Percentiles rank a stretch among this genome's conserved stretches.
Evolutionary conservation across 1,284 basidiomycete species (phyloP).

Genomic region (Cystobasidium slooffiae): DNA sequence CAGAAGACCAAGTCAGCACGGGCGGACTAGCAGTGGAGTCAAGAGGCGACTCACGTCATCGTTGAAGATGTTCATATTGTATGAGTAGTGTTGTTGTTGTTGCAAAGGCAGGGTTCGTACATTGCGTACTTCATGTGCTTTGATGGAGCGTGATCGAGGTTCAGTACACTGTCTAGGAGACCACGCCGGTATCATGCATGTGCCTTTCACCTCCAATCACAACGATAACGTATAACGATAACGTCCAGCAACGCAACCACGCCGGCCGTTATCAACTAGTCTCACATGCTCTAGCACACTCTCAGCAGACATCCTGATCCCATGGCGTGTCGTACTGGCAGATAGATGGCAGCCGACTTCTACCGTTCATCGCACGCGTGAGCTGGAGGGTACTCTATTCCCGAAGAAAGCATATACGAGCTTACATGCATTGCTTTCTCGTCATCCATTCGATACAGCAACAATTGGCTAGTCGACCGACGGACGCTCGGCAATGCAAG

Average conservation of each 20-base stretch:
- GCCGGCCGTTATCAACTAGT: not conserved
- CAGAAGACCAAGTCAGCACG: not conserved
- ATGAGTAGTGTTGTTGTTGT: not conserved
- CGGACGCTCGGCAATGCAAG: slow-evolving; percentile 72
- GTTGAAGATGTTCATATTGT: slow-evolving; percentile 40
- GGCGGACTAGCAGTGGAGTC: too few species aligned
- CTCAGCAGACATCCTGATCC: not conserved
- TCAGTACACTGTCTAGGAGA: too few species aligned
- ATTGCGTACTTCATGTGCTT: not conserved
- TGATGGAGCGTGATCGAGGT: slow-evolving; percentile 3
- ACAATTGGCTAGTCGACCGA: slow-evolving; percentile 86
- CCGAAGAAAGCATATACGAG: not conserved
- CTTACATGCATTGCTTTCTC: not conserved
- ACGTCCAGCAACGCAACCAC: too few species aligned
- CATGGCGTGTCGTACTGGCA: not conserved
- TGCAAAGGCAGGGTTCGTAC: not conserved
- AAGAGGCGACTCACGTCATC: slow-evolving; percentile 17
- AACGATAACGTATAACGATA: too few species aligned
- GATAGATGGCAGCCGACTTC: slow-evolving; percentile 59
- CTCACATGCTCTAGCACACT: not conserved
- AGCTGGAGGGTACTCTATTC: not conserved
- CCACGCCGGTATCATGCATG: too few species aligned
- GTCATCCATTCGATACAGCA: slow-evolving; percentile 60
- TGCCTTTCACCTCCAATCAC: too few species aligned
- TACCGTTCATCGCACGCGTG: slow-evolving; percentile 61